Evolutionary conservation across 2,329 filamentous ascomycete genomes (phyloP), one percentile per base, ranked within the genome.

Genomic region (Venturia pyrina): DNA sequence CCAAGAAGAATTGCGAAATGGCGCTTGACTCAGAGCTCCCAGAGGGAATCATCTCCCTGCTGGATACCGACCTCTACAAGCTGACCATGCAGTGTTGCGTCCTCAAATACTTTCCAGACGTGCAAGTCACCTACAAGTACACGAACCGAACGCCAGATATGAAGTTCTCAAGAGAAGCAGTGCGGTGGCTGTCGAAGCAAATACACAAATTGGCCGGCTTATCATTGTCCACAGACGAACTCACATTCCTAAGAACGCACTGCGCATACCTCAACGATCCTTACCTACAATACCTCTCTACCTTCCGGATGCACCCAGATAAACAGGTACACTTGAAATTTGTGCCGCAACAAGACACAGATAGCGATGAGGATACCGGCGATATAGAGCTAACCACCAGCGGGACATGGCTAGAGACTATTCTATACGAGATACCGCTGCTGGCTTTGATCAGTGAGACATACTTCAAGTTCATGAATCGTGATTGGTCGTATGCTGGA

Each of bases 391-490:
- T 98, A 69, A 80, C 86, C 50, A 88, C 96, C 69, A 87, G 87
- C 70, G 95, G 95, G 11, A 81, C 87, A 65, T 99, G 95, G 95
- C 85, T 91, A 10, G 92, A 97, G 70, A 98, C 95, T 0, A 99
- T 99, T 66, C 85, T 99, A 32, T 99, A 99, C 78, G 95, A 99
- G 78, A 97, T 99, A 66, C 95, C 95, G 0, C 83, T 99, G 28
- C 83, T 99, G 24, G 92, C 96, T 2, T 78, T 99, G 69, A 91
- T 93, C 1, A 97, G 92, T 61, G 93, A 99, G 76, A 91, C 95
- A 62, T 99, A 97, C 79, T 99, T 99, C 83, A 92, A 90, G 73
- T 98, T 96, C 78, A 91, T 92, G 80, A 92, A 99, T 74, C 90
- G 79, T 64, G 93, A 97, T 75, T 99, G 95, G 95, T 88, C 85